A percentile compares a stretch with the other conserved stretches of the same genome.
Conservation (phyloP, 108 stramenopile genomes). For the Poteriospumella lacustris region DNA sequence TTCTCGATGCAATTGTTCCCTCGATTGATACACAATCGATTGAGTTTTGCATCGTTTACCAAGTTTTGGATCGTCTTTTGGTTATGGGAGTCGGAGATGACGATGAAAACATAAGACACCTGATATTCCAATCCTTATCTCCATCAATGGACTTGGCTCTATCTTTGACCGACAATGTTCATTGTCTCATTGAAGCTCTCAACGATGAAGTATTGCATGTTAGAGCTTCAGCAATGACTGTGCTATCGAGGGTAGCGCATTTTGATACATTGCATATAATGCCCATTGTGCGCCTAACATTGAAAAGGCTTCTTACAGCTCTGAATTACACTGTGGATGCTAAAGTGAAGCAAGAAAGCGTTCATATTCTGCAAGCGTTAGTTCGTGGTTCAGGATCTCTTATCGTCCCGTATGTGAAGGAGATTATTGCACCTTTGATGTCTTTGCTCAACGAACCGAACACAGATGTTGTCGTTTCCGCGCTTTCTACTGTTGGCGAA, state of each 20-base stretch:
- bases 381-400: not conserved
- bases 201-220: conserved; percentile 12
- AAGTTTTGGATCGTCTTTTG: conserved; percentile 15
- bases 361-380: conserved; percentile 14
- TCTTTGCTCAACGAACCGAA: not conserved
- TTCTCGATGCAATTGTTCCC: not conserved
- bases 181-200: conserved; percentile 22
- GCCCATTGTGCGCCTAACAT: conserved; percentile 14
- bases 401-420: conserved; percentile 13
- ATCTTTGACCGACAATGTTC: conserved; percentile 13
- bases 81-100: conserved; percentile 27
- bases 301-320: not conserved
- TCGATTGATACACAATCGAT: not conserved
- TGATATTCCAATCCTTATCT: not conserved
- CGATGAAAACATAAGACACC: not conserved
- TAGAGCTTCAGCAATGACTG: not conserved
- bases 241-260: conserved; percentile 10
- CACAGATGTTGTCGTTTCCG: not conserved
- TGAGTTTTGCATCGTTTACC: not conserved
- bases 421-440: conserved; percentile 16
- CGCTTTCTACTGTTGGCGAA: conserved; percentile 20
- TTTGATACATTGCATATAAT: conserved; percentile 29
- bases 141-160: conserved; percentile 1
- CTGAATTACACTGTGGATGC: not conserved
- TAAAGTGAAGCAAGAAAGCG: not conserved